Conservation (phyloP, 2,329 filamentous ascomycete species). For the Ascochyta lentis region DNA sequence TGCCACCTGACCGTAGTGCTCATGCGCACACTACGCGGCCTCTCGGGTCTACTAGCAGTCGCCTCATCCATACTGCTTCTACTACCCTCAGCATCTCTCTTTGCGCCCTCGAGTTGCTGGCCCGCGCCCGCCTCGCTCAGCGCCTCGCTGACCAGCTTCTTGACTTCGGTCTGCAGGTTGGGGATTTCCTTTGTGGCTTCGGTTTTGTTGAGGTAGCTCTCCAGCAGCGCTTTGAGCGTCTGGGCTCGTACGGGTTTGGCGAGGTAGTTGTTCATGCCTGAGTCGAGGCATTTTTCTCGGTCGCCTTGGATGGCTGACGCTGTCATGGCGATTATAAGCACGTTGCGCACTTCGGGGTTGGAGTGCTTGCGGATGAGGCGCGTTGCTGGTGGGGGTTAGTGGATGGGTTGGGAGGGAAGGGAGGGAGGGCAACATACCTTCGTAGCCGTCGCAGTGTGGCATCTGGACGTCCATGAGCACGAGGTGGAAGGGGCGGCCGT, state of each 20-base stretch:
- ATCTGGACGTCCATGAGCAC: conserved; percentile 97
- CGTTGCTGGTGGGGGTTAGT: conserved; percentile 63
- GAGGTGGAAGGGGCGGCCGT: conserved; percentile 82
- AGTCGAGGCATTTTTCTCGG: conserved; percentile 91
- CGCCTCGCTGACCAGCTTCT: conserved; percentile 50
- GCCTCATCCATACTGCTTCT: not conserved
- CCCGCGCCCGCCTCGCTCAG: conserved; percentile 27
- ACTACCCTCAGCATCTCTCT: not conserved
- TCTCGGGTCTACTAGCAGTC: not conserved
- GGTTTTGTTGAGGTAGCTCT: conserved; percentile 66
- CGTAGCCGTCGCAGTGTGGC: conserved; percentile 91
- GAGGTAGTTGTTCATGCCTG: conserved; percentile 97
- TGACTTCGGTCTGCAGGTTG: conserved; percentile 55
- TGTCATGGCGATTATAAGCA: conserved; percentile 97
- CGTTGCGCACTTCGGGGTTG: conserved; percentile 76
- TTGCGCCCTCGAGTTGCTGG: conserved; percentile 3
- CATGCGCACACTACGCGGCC: conserved; percentile 12
- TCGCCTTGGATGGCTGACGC: conserved; percentile 94
- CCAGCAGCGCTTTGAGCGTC: conserved; percentile 83
- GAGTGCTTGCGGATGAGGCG: conserved; percentile 79
- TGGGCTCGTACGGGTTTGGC: conserved; percentile 93
- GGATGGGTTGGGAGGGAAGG: not conserved
- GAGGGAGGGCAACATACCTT: conserved; percentile 50
- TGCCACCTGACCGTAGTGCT: conserved; percentile 15
- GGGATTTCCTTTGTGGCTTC: conserved; percentile 45